These are phyloP conservation scores for Neurospora sp. DNA, from an alignment of 495 filamentous ascomycete genomes.

Conservation along the genomic window DNA sequence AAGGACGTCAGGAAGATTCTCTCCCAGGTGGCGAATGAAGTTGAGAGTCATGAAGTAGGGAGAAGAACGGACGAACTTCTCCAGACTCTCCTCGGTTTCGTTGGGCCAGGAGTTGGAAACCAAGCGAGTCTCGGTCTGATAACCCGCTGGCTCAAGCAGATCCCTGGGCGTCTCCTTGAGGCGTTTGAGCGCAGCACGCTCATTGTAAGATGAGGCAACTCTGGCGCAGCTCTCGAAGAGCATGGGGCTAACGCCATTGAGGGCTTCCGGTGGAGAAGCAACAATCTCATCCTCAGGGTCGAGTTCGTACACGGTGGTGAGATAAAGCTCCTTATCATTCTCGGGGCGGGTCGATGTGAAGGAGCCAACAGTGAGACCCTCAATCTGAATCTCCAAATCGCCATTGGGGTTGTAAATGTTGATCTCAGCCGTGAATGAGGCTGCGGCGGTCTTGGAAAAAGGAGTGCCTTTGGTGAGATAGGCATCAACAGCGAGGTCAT, in stretches of 20 bases:
- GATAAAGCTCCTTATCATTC: slow-evolving; percentile 34
- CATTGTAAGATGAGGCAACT: slow-evolving; percentile 25
- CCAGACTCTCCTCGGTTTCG: slow-evolving; percentile 24
- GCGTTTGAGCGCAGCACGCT: neutral
- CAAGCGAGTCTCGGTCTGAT: neutral
- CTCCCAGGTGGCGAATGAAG: slow-evolving; percentile 16
- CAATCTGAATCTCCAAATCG: slow-evolving; percentile 29
- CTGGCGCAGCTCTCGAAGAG: slow-evolving; percentile 29
- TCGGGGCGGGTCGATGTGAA: slow-evolving; percentile 26
- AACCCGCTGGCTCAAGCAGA: neutral
- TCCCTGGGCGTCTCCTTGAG: neutral
- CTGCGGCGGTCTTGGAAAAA: slow-evolving; percentile 12
- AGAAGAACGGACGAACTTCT: slow-evolving; percentile 23
- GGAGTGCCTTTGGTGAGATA: slow-evolving; percentile 18
- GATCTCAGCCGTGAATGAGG: slow-evolving; percentile 28
- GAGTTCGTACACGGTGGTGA: slow-evolving; percentile 28
- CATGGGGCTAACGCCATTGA: slow-evolving; percentile 1
- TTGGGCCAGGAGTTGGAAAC: slow-evolving; percentile 10
- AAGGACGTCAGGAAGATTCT: slow-evolving; percentile 18
- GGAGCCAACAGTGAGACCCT: slow-evolving; percentile 29
- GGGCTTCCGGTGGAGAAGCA: neutral
- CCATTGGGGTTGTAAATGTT: slow-evolving; percentile 25
- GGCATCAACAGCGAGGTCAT: slow-evolving; percentile 26
- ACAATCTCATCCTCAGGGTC: slow-evolving; percentile 33
- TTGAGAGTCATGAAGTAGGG: slow-evolving; percentile 20